Conservation (phyloP, 1,139 yeast genomes). For the Hyphopichia burtonii region DNA sequence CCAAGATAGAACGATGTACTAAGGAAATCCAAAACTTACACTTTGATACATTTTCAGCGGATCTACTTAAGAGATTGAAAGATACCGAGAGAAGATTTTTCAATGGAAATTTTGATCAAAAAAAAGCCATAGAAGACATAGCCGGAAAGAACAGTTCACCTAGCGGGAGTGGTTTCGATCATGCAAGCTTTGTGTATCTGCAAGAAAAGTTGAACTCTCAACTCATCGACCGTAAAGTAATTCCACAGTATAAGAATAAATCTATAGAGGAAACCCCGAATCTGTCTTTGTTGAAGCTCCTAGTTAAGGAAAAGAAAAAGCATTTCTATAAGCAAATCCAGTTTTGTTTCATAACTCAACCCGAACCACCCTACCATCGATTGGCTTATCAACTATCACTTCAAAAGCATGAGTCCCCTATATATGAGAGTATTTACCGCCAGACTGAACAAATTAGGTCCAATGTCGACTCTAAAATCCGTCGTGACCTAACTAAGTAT, state of each 20-base stretch:
- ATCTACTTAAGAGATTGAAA: neutral
- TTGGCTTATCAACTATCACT: neutral
- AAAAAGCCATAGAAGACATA: too few relatives aligned
- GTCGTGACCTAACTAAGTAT: conserved; percentile 3
- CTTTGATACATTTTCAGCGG: neutral
- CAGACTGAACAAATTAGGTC: conserved; percentile 1
- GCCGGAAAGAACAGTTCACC: too few relatives aligned
- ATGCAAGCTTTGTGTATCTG: conserved; percentile 10
- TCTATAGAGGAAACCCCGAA: conserved; percentile 1
- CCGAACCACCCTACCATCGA: conserved; percentile 6
- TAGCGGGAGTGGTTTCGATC: too few relatives aligned
- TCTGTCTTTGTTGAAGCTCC: conserved; percentile 11
- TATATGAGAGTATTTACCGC: neutral
- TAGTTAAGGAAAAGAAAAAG: conserved; percentile 18
- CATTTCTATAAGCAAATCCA: conserved; percentile 29
- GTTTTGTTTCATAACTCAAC: conserved; percentile 21
- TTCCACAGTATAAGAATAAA: neutral
- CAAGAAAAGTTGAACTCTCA: conserved; percentile 7
- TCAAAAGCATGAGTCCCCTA: neutral
- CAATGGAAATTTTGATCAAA: too few relatives aligned
- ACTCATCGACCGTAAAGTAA: conserved; percentile 2
- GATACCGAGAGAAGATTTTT: neutral
- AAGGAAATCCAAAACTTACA: conserved; percentile 12
- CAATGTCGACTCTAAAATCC: conserved; percentile 1
- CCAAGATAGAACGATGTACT: conserved; percentile 12